Conservation (phyloP, 768 basidiomycete genomes). For the Wakefieldia striispora region DNA sequence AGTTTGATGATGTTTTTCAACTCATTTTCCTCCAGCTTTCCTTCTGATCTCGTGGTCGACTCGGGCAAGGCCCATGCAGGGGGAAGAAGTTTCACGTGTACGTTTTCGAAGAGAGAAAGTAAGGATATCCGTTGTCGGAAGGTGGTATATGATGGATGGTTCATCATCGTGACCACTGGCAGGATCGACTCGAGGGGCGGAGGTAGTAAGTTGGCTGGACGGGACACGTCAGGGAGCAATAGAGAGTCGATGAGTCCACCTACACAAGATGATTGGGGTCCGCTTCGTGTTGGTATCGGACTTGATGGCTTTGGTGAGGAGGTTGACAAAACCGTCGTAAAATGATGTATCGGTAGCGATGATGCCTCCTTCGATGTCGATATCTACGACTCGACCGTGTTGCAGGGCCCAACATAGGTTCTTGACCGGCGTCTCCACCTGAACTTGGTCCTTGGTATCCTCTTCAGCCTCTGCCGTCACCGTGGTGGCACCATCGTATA, state of each 20-base stretch:
- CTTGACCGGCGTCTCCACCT: constrained; percentile 42
- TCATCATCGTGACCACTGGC: constrained; percentile 78
- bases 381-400: constrained; percentile 62
- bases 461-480: constrained; percentile 25
- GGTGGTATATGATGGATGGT: constrained; percentile 67
- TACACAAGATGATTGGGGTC: constrained; percentile 68
- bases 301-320: constrained; percentile 59
- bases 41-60: constrained; percentile 30
- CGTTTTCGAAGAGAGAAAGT: constrained; percentile 70
- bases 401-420: constrained; percentile 67
- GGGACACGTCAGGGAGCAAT: background rate
- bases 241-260: constrained; percentile 1
- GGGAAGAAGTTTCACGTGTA: constrained; percentile 73
- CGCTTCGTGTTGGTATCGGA: constrained; percentile 30
- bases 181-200: constrained; percentile 70
- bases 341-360: constrained; percentile 45
- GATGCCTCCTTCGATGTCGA: constrained; percentile 60
- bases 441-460: constrained; percentile 9
- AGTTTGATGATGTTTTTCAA: constrained; percentile 73
- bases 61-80: constrained; percentile 65
- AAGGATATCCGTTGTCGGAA: constrained; percentile 73
- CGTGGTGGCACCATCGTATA: constrained; percentile 50
- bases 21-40: constrained; percentile 38
- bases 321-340: constrained; percentile 68
- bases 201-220: constrained; percentile 72